Evolutionary conservation across 2,329 filamentous ascomycete genomes (phyloP), one percentile per base, ranked within the genome.

Genomic region (Xylariales sp.): DNA sequence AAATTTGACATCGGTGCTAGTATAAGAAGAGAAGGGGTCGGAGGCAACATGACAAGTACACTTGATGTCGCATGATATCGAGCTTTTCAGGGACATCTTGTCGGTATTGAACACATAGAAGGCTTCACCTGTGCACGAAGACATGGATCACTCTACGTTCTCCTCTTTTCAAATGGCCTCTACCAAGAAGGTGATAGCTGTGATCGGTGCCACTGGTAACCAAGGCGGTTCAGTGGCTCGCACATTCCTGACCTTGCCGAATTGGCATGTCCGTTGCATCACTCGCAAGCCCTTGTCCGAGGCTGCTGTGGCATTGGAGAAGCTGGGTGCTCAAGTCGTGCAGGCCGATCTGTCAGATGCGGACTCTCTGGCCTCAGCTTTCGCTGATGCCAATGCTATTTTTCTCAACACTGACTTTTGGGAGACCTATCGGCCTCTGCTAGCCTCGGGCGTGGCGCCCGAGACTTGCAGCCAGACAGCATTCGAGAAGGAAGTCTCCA

Each of bases 181-280:
- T 8, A n/a, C 23, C n/a, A 25, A 8, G 8, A 39, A 33, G 18
- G 8, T 33, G 3, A n/a, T 29, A 5, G 29, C 24, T 8, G 18
- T 39, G 10, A 14, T 29, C 17, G 29, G 37, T 11, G 29, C 29
- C 6, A 39, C 29, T 5, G 71, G 67, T 28, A 67, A 65, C 41
- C 70, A 76, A 42, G 72, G 72, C 40, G 67, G 70, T 14, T 69
- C 69, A 4, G 70, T 76, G n/a, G 67, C 66, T 24, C 66, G 65
- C 18, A 59, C 63, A 6, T 71, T 76, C 45, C 58, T 66, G 19
- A 46, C 46, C 32, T 47, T 60, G 10, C 54, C 65, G 2, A 54
- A 46, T 21, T 74, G 63, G 53, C 53, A 55, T 7, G 68, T 76
- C 32, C 68, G 70, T 25, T 70, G 62, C 28, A 44, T 76, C 28